Evolutionary conservation across 345 rosid genomes (phyloP), one percentile per base, ranked within the genome.

Genomic region (Mangifera indica): DNA sequence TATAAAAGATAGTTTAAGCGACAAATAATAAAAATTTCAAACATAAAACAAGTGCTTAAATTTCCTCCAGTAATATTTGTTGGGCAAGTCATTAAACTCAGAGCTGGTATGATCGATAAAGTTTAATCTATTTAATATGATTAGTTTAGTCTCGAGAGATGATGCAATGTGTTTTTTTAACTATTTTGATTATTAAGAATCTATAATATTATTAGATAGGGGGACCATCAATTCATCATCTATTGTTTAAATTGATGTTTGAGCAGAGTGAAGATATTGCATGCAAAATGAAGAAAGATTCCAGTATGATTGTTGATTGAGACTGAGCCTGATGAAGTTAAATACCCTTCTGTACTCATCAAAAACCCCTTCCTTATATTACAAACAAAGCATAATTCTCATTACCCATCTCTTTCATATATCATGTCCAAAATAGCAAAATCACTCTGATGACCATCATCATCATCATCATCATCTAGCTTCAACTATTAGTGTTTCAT

Each of bases 361-460:
- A 37, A 37, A 37, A 37, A 37, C 7, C 42, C 42, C 49, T 63
- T 58, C 67, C 71, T 71, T 37, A 13, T 48, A 6, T 52, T 29
- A 67, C 72, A 58, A 44, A 26, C 53, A 29, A 46, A 8, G 42
- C 54, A n/a, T 25, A n/a, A 59, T 4, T 49, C 5, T 15, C 42
- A 29, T 45, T 48, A n/a, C 24, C 72, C 66, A 59, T 59, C 65
- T 25, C 29, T 70, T 70, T 44, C 67, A 52, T 37, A 49, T 34
- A 34, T 34, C 49, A 52, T 24, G 37, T 60, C 58, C 24, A 34
- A 71, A 11, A 71, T 49, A 25, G 60, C 48, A 54, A 67, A n/a
- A 40, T 65, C 26, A 40, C 21, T 17, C 15, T 64, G 51, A 64
- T 64, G 37, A 22, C 48, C 69, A 17, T 17, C 40, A 48, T 54